Base-by-base conservation (phyloP, 768 basidiomycete genomes). In the Tylopilus sp. region DNA sequence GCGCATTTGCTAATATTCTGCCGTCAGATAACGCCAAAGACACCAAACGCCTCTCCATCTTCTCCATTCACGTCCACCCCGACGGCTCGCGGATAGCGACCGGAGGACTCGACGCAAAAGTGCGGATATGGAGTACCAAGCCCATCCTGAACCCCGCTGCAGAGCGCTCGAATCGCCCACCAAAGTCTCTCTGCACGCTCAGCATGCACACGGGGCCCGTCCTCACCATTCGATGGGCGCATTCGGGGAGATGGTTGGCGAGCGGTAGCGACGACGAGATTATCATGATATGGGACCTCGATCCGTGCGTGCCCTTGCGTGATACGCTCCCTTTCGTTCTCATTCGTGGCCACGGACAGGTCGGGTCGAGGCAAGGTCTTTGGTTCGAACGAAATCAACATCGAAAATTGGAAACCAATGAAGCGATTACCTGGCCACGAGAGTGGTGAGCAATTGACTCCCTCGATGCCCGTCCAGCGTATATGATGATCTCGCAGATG, bases 71-170 rank as follows among this genome's bases (percentile, higher is more conserved):
- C 60, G 92, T 97, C 11, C 95, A 98, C 63, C 96, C 96, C 0
- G 96, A 99, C 64, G 91, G 91, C 57, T 93, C 92, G 19, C 83
- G 96, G 17, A 87, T 99, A 60, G 96, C 97, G n/a, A 99, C 96
- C 1, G 97, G 94, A 26, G 94, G 95, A 3, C 78, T 99, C 49
- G 96, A 99, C 69, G 88, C 92, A 36, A 95, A 94, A 75, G 85
- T 99, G 55, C 88, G 93, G 45, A 92, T 99, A 72, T 99, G 96
- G 96, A 90, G 89, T 56, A 98, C 97, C 1, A 86, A 90, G 56
- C 95, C 97, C 0, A 96, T 98, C 59, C 74, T 98, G n/a, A 85
- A 85, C 57, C 72, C 79, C 14, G 78, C 82, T 38, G 76, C 89
- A 26, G 84, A 89, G 64, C 69, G 72, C 56, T 81, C 85, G 41